Evolutionary conservation across 1,284 basidiomycete species (phyloP), one percentile per base, ranked within the genome.

Genomic region (Gomphus sp.): DNA sequence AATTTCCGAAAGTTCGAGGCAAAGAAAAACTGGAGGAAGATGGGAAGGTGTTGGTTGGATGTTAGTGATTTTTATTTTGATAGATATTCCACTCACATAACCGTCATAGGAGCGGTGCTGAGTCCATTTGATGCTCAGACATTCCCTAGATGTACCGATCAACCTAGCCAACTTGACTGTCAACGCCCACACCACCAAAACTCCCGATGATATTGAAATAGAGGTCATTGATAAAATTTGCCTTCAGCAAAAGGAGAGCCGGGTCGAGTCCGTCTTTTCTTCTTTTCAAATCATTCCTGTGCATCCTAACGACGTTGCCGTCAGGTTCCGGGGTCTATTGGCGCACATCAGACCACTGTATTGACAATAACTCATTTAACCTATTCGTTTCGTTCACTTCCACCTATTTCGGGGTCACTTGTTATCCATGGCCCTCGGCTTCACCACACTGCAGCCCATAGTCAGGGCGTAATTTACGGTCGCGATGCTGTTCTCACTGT

Each of bases 81-180:
- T 16, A 41, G 39, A 55, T n/a, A 16, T 37, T 6, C 5, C 25
- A 3, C 14, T 36, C 56, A 51, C 14, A 47, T 33, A 53, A 44
- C 58, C 56, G 39, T 54, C 55, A 62, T 16, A 63, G 90, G 89
- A 91, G 69, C 72, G 74, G 3, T 89, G 91, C 66, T 90, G 85
- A 84, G 73, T 91, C 36, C 88, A 91, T 63, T 64, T 91, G 25
- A 75, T 75, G 8, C 59, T 91, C 61, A 74, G 71, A 48, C 91
- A 91, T 68, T 87, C 88, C 10, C 69, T 91, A 41, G 78, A 87
- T 61, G 76, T 85, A 8, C 87, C 89, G 56, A 75, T 91, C 16
- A 81, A 76, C 52, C 66, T 91, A 28, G 76, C 81, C 0, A 77
- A 84, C 61, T 61, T 91, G 56, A 82, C 84, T 0, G 68, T 89